Percentiles rank a stretch among this genome's conserved stretches.
These are phyloP conservation scores for Stephanodiscus minutulus DNA, from an alignment of 108 stramenopile genomes.

Conservation along the genomic window DNA sequence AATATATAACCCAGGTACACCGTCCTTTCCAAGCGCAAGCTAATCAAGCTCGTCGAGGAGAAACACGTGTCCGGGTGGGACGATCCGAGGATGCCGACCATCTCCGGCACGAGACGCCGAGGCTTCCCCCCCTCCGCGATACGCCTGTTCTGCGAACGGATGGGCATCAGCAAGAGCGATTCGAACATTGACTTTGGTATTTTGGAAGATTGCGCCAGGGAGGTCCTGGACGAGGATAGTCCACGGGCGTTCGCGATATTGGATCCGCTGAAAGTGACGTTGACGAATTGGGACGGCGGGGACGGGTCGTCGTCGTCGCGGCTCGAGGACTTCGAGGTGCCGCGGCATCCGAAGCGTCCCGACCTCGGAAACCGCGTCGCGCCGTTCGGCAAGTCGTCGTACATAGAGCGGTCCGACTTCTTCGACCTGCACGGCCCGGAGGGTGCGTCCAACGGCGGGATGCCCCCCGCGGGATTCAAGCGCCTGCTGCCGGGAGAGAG, in stretches of 20 bases:
- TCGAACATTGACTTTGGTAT: conserved; percentile 83
- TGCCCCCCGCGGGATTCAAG: conserved; percentile 87
- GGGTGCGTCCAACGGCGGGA: conserved; percentile 61
- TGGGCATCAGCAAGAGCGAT: conserved; percentile 91
- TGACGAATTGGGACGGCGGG: conserved; percentile 81
- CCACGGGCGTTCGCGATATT: conserved; percentile 79
- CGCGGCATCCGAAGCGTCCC: conserved; percentile 81
- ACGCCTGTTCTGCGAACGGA: conserved; percentile 85
- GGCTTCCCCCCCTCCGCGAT: conserved; percentile 88
- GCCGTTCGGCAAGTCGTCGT: conserved; percentile 79
- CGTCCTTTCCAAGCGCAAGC: conserved; percentile 86
- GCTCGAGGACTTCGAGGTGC: conserved; percentile 71
- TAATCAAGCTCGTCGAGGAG: conserved; percentile 86
- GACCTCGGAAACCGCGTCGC: conserved; percentile 78
- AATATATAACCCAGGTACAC: conserved; percentile 73
- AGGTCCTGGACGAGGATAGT: conserved; percentile 82
- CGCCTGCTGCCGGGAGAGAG: conserved; percentile 71
- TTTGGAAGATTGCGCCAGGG: conserved; percentile 85
- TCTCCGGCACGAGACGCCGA: conserved; percentile 84
- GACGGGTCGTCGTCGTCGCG: too few relatives aligned
- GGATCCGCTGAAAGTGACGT: conserved; percentile 84
- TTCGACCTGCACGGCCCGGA: conserved; percentile 87
- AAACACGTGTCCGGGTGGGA: conserved; percentile 84
- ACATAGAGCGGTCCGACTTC: conserved; percentile 88
- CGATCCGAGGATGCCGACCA: conserved; percentile 87